phyloP scores from a whole-genome alignment of 2,329 filamentous ascomycete species.

The Lachnellula subtilissima region DNA sequence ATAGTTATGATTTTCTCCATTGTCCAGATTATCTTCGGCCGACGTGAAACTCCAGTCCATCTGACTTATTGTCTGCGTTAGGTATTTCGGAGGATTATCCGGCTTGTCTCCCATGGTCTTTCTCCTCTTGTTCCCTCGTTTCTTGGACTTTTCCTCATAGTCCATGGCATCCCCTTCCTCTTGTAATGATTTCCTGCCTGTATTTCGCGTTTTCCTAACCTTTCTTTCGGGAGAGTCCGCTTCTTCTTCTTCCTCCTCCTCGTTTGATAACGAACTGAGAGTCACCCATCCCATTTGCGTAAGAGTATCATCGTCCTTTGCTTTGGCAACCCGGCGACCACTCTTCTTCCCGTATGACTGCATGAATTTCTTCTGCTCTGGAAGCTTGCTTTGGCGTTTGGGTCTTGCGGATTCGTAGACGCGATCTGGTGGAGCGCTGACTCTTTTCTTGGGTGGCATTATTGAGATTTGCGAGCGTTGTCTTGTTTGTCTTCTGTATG shows the following conservation, averaged over 20 bases:
- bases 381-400: slow-evolving; percentile 23
- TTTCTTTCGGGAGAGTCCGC: neutral
- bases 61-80: slow-evolving; percentile 30
- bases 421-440: slow-evolving; percentile 21
- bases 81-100: slow-evolving; percentile 11
- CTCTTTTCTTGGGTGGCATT: slow-evolving; percentile 20
- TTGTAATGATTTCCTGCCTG: slow-evolving; percentile 7
- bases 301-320: slow-evolving; percentile 25
- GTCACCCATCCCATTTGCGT: slow-evolving; percentile 27
- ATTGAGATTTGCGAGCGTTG: neutral
- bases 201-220: neutral
- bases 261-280: neutral
- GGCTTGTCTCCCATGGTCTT: slow-evolving; percentile 19
- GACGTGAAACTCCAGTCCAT: slow-evolving; percentile 23
- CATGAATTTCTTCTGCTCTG: slow-evolving; percentile 18
- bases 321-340: slow-evolving; percentile 11
- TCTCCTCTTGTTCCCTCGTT: slow-evolving; percentile 21
- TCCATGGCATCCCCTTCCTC: slow-evolving; percentile 10
- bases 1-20: slow-evolving; percentile 1
- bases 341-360: slow-evolving; percentile 24
- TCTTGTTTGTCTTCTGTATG: no score
- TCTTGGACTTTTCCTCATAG: slow-evolving; percentile 16
- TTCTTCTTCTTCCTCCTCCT: slow-evolving; percentile 2
- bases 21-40: slow-evolving; percentile 10
- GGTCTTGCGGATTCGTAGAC: slow-evolving; percentile 26